Evolutionary conservation across 805 yeast species (phyloP), one percentile per base, ranked within the genome.

Genomic region (Candida railenensis): DNA sequence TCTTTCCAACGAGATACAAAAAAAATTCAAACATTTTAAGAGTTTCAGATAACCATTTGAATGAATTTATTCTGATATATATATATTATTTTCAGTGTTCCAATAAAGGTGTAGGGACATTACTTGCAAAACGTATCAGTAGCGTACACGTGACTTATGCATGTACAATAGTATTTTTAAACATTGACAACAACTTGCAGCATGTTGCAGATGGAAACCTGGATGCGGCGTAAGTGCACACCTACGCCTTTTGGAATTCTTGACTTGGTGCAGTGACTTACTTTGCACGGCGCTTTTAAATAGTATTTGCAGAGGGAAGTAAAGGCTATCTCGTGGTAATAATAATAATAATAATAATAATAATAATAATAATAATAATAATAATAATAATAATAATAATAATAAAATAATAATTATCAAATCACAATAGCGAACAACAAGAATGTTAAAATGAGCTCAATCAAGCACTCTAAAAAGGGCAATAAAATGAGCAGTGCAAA

Each of bases 201-300:
- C 40, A 37, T 21, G 40, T 30, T 37, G 40, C 40, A 37, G 40
- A 21, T 20, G 18, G 40, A 34, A 18, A 15, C 38, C 11, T 16
- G 38, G 18, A 33, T 33, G 36, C 36, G n/a, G 36, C 15, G 39
- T 5, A 25, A 25, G 30, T 25, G 30, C 30, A 25, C 30, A n/a
- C n/a, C n/a, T 25, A 11, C 30, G 30, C 30, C 30, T 25, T 25
- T 25, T 11, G 11, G 22, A 12, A 36, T 22, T 19, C 19, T 36
- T 33, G 36, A 36, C 15, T 34, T 18, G 15, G 37, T 33, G 39
- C 21, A 36, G 39, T 15, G 30, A 25, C 30, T 18, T 12, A 22
- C 12, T 36, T 36, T 36, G 39, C 39, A 36, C 39, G 39, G 39
- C 39, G 19, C 39, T 36, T 36, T 25, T 25, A 25, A n/a, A 25